A percentile compares a stretch with the other conserved stretches of the same genome.
phyloP scores from a whole-genome alignment of 495 filamentous ascomycete species.

The Penicillium taxi region DNA sequence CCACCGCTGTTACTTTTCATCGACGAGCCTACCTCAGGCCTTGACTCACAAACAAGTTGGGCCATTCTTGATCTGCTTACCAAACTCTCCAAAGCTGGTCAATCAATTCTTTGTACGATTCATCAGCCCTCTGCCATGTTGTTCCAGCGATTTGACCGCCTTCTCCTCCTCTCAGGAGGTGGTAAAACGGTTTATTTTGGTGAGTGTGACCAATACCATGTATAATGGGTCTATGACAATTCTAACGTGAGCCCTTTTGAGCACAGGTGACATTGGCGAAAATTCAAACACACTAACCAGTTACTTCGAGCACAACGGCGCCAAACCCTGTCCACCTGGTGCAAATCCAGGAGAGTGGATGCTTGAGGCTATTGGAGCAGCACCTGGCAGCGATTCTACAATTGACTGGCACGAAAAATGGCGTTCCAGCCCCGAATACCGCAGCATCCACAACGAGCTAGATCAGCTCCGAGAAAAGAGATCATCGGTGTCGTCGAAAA shows the following conservation, averaged over 20 bases:
- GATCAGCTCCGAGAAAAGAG: constrained; percentile 1
- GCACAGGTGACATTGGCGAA: constrained; percentile 70
- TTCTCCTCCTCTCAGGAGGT: constrained; percentile 71
- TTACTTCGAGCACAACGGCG: constrained; percentile 74
- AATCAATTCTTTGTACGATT: constrained; percentile 91
- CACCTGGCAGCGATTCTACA: constrained; percentile 54
- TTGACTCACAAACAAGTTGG: constrained; percentile 62
- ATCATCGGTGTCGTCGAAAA: neutral
- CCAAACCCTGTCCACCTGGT: constrained; percentile 45
- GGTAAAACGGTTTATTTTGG: constrained; percentile 73
- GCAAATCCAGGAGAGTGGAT: constrained; percentile 85
- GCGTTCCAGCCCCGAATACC: constrained; percentile 59
- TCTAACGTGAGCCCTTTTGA: too few species aligned
- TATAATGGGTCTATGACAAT: too few species aligned
- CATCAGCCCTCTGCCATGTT: constrained; percentile 90
- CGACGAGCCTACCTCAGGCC: constrained; percentile 34
- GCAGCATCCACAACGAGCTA: constrained; percentile 53
- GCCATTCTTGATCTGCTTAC: constrained; percentile 70
- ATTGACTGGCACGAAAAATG: constrained; percentile 65
- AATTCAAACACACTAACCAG: constrained; percentile 59
- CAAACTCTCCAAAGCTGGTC: constrained; percentile 74
- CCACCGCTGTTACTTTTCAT: constrained; percentile 79
- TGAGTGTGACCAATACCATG: too few species aligned
- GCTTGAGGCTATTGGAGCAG: constrained; percentile 75
- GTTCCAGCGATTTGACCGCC: constrained; percentile 84